A percentile compares a stretch with the other conserved stretches of the same genome.
phyloP scores from a whole-genome alignment of 1,284 basidiomycete genomes.

The Austroboletus novae-zelandiae region DNA sequence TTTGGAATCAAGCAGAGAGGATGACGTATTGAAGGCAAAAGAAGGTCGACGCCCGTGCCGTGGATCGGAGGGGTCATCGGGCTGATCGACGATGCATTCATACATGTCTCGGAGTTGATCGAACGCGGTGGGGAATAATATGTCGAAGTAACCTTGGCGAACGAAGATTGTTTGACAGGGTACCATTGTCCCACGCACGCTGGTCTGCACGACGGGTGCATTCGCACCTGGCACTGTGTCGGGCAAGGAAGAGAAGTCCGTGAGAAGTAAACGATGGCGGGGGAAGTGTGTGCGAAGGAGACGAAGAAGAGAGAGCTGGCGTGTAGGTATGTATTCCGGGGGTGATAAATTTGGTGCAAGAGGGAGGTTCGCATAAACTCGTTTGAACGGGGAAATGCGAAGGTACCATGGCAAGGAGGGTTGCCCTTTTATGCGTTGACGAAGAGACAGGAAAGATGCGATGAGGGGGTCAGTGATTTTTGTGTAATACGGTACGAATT shows the following conservation, averaged over 20 bases:
- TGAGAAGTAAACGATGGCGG: slow-evolving; percentile 85
- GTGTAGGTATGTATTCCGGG: slow-evolving; percentile 94
- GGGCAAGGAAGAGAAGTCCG: slow-evolving; percentile 89
- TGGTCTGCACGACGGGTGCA: slow-evolving; percentile 96
- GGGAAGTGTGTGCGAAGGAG: slow-evolving; percentile 87
- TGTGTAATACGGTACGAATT: slow-evolving; percentile 85
- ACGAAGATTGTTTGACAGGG: slow-evolving; percentile 91
- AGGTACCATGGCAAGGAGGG: slow-evolving; percentile 60
- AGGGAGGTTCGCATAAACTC: slow-evolving; percentile 68
- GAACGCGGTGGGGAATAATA: slow-evolving; percentile 98
- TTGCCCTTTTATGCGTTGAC: slow-evolving; percentile 52
- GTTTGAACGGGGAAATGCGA: slow-evolving; percentile 51
- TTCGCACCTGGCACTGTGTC: slow-evolving; percentile 84
- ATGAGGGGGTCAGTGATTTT: slow-evolving; percentile 87
- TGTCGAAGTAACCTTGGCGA: slow-evolving; percentile 96
- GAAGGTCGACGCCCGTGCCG: slow-evolving; percentile 45
- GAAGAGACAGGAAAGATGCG: slow-evolving; percentile 64
- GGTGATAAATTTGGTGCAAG: slow-evolving; percentile 89
- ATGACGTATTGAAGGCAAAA: slow-evolving; percentile 42
- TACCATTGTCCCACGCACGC: slow-evolving; percentile 80
- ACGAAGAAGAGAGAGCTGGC: slow-evolving; percentile 83
- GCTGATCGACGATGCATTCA: slow-evolving; percentile 72
- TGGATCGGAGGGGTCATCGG: slow-evolving; percentile 32
- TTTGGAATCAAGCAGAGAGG: slow-evolving; percentile 52
- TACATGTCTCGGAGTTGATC: slow-evolving; percentile 85